Conservation (phyloP, 2,329 filamentous ascomycete species). For the Aspergillus sp. region DNA sequence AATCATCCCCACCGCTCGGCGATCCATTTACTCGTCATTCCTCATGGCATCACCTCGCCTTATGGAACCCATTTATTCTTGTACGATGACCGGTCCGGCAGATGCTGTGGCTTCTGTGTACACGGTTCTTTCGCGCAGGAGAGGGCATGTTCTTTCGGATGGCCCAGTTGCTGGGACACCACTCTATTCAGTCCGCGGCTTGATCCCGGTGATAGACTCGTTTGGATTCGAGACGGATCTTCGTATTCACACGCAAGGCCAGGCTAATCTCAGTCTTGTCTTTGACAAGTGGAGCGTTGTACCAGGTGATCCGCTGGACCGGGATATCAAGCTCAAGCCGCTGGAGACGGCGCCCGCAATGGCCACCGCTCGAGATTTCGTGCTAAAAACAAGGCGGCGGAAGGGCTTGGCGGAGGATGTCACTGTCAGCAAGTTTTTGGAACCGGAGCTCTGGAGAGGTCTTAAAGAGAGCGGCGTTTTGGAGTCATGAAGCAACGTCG, state of each 20-base stretch:
- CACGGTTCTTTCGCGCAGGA: slow-evolving; percentile 76
- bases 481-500: slow-evolving; percentile 42
- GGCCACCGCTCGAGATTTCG: slow-evolving; percentile 88
- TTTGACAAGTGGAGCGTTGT: slow-evolving; percentile 97
- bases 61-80: slow-evolving; percentile 93
- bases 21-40: slow-evolving; percentile 92
- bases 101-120: slow-evolving; percentile 83
- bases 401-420: slow-evolving; percentile 96
- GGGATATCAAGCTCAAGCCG: slow-evolving; percentile 68
- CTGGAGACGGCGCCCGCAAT: slow-evolving; percentile 81
- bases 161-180: slow-evolving; percentile 90
- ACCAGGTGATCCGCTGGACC: slow-evolving; percentile 88
- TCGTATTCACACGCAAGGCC: slow-evolving; percentile 88
- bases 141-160: slow-evolving; percentile 90
- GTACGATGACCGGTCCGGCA: slow-evolving; percentile 85
- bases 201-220: slow-evolving; percentile 91
- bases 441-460: slow-evolving; percentile 83
- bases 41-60: slow-evolving; percentile 91
- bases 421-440: slow-evolving; percentile 88
- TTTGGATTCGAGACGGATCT: slow-evolving; percentile 98
- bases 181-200: slow-evolving; percentile 79
- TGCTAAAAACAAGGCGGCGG: slow-evolving; percentile 84
- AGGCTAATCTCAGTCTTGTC: slow-evolving; percentile 79
- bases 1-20: slow-evolving; percentile 88
- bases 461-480: slow-evolving; percentile 82